These are phyloP conservation scores for Microbotryum saponariae DNA, from an alignment of 1,284 basidiomycete species.

Conservation along the genomic window DNA sequence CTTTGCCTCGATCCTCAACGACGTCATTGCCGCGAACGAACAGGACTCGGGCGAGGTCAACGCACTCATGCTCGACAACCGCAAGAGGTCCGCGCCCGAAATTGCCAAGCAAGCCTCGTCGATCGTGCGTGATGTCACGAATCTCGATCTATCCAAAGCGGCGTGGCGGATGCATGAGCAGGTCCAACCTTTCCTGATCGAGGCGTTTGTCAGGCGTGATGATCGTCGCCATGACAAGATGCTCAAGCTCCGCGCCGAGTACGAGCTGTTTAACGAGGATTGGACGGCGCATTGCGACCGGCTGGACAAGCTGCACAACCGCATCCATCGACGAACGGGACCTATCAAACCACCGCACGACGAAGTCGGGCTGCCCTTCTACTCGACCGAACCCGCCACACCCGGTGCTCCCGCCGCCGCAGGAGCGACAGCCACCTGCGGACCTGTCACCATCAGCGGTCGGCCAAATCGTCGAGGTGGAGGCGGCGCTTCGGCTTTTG, in stretches of 20 bases:
- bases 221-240: conserved; percentile 26
- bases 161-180: conserved; percentile 17
- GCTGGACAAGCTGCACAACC: conserved; percentile 30
- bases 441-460: conserved; percentile 14
- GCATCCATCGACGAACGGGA: conserved; percentile 16
- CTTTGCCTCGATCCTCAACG: conserved; percentile 1
- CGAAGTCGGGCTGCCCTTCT: conserved; percentile 28
- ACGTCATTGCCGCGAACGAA: conserved; percentile 1
- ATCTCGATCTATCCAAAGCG: not conserved
- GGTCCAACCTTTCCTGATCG: conserved; percentile 21
- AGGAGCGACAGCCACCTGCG: conserved; percentile 28
- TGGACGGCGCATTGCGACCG: conserved; percentile 32
- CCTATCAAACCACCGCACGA: conserved; percentile 20
- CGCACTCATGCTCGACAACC: not conserved
- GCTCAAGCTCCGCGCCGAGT: conserved; percentile 25
- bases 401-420: conserved; percentile 20
- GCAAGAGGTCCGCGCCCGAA: not conserved
- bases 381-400: conserved; percentile 25
- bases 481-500: conserved; percentile 6
- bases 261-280: conserved; percentile 29
- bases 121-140: not conserved
- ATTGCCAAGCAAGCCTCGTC: not conserved
- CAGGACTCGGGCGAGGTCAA: not conserved
- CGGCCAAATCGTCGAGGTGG: conserved; percentile 30
- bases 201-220: conserved; percentile 23